Percentiles rank a stretch among this genome's conserved stretches.
These are phyloP conservation scores for Arachis stenosperma DNA, from an alignment of 306 rosid genomes.

Conservation along the genomic window DNA sequence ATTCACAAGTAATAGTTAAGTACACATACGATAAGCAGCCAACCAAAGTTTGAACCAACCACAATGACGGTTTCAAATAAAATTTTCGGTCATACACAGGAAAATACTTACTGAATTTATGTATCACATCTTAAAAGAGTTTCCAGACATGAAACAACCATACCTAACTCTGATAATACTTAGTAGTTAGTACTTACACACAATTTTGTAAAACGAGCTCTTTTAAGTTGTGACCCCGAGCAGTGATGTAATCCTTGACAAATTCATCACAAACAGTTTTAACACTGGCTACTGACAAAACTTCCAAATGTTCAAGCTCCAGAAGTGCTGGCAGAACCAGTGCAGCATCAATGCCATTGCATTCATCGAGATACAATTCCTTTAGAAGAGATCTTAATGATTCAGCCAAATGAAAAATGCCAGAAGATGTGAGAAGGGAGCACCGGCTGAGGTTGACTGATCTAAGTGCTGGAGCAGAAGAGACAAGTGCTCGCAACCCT, in stretches of 20 bases:
- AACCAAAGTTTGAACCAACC: background rate
- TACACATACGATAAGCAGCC: constrained; percentile 13
- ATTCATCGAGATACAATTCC: constrained; percentile 80
- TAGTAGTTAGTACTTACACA: constrained; percentile 64
- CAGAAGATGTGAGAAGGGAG: constrained; percentile 75
- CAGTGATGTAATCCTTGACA: constrained; percentile 55
- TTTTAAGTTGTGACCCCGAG: constrained; percentile 69
- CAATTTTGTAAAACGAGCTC: constrained; percentile 77
- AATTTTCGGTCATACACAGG: too few species aligned
- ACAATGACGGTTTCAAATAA: too few species aligned
- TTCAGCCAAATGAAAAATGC: constrained; percentile 63
- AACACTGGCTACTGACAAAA: constrained; percentile 72
- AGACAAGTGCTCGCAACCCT: constrained; percentile 68
- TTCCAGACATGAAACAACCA: constrained; percentile 18
- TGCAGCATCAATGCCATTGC: constrained; percentile 62
- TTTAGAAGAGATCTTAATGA: constrained; percentile 64
- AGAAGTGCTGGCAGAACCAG: constrained; percentile 61
- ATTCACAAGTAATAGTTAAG: constrained; percentile 20
- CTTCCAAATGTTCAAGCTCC: constrained; percentile 74
- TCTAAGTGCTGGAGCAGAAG: constrained; percentile 71
- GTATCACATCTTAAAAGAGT: constrained; percentile 23
- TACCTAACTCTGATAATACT: constrained; percentile 11
- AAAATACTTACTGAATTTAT: background rate
- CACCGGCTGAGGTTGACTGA: constrained; percentile 90
- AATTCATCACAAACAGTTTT: constrained; percentile 63